phyloP scores from a whole-genome alignment of 2,329 filamentous ascomycete genomes.

The Epichloe amarillans region DNA sequence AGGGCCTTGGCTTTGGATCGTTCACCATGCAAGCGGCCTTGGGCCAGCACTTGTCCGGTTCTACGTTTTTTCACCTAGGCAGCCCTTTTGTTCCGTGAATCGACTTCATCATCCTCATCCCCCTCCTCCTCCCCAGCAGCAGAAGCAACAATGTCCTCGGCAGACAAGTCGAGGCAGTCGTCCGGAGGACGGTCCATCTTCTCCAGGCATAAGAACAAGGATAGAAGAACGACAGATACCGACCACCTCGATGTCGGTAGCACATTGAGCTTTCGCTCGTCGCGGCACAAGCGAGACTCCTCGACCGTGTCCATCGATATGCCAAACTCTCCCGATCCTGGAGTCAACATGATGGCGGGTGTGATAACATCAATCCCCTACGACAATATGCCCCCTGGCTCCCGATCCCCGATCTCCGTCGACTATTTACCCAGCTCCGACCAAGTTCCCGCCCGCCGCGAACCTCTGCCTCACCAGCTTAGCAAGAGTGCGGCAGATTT shows the following conservation, averaged over 20 bases:
- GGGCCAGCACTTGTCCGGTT: constrained; percentile 21
- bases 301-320: constrained; percentile 60
- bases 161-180: constrained; percentile 72
- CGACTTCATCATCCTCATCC: neutral
- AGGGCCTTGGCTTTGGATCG: constrained; percentile 5
- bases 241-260: constrained; percentile 46
- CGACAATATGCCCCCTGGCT: constrained; percentile 53
- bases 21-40: constrained; percentile 28
- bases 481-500: constrained; percentile 68
- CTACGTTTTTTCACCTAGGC: constrained; percentile 20
- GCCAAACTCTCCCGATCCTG: constrained; percentile 48
- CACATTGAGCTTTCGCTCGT: constrained; percentile 53
- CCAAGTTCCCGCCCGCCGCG: constrained; percentile 48
- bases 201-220: constrained; percentile 73
- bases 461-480: constrained; percentile 70
- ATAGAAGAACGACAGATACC: constrained; percentile 46
- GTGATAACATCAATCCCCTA: constrained; percentile 83
- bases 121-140: neutral
- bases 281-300: constrained; percentile 61
- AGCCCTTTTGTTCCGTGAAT: constrained; percentile 4
- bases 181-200: constrained; percentile 71
- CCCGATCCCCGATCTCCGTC: constrained; percentile 55
- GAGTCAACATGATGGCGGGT: constrained; percentile 62
- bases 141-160: constrained; percentile 38
- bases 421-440: constrained; percentile 61